Percentiles rank a stretch among this genome's conserved stretches.
phyloP scores from a whole-genome alignment of 192 early-diverging fungal species.

The Oehlia diaphana region DNA sequence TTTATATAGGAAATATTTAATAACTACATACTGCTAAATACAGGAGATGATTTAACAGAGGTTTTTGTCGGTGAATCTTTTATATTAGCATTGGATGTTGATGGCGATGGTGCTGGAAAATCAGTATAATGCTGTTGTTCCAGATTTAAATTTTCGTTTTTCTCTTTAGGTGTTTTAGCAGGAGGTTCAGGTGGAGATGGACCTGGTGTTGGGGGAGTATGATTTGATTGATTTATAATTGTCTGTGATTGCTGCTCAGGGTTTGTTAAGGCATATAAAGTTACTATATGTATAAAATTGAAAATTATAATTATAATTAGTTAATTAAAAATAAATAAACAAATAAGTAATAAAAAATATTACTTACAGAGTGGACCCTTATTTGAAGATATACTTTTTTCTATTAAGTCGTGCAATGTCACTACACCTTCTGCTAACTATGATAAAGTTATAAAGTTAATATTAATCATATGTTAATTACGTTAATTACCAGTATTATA shows the following conservation, averaged over 20 bases:
- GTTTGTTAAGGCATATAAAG: background rate
- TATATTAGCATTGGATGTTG: background rate
- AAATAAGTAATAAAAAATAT: background rate
- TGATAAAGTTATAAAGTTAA: background rate
- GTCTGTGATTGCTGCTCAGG: conserved; percentile 2
- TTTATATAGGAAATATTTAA: background rate
- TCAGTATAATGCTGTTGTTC: background rate
- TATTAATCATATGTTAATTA: background rate
- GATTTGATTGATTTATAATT: background rate
- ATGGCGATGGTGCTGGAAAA: background rate
- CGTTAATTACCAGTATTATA: background rate
- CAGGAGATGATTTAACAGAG: background rate
- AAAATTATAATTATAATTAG: background rate
- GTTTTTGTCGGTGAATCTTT: background rate
- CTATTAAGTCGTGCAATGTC: conserved; percentile 10
- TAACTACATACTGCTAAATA: background rate
- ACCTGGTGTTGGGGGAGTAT: conserved; percentile 14
- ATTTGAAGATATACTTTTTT: background rate
- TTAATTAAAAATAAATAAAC: background rate
- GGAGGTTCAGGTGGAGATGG: conserved; percentile 6
- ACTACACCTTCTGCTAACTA: conserved; percentile 6
- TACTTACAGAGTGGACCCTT: background rate
- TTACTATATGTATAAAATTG: background rate
- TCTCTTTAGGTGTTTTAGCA: conserved; percentile 8
- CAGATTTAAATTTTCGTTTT: background rate